Evolutionary conservation across 2,329 filamentous ascomycete genomes (phyloP).

Genomic region (Mycosphaerella arachidis): DNA sequence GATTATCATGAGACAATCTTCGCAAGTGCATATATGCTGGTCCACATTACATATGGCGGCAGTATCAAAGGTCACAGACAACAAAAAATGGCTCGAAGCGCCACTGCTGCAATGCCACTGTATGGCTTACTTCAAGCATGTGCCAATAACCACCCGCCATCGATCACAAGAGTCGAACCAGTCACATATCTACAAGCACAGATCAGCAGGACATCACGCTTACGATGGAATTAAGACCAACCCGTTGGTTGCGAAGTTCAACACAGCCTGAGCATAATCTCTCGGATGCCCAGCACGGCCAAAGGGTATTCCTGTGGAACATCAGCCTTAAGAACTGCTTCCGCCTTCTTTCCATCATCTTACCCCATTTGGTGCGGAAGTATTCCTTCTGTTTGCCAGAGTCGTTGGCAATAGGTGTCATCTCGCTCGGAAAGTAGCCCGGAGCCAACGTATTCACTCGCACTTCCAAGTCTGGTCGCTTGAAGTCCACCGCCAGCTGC

Average conservation of each 20-base stretch:
- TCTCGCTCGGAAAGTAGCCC: constrained; percentile 54
- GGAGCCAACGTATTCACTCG: constrained; percentile 55
- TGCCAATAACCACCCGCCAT: constrained; percentile 55
- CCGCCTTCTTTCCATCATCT: too few species aligned
- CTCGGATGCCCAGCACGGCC: constrained; percentile 37
- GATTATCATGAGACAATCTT: too few species aligned
- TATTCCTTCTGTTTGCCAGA: constrained; percentile 50
- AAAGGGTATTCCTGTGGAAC: constrained; percentile 31
- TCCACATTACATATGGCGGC: too few species aligned
- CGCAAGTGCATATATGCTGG: too few species aligned
- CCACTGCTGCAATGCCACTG: not conserved
- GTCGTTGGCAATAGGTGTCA: constrained; percentile 49
- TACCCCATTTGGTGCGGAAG: constrained; percentile 28
- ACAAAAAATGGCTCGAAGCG: too few species aligned
- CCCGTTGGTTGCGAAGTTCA: constrained; percentile 51
- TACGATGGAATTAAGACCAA: constrained; percentile 36
- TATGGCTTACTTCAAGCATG: constrained; percentile 18
- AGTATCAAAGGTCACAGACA: too few species aligned
- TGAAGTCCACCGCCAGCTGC: constrained; percentile 51
- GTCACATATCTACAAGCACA: constrained; percentile 49
- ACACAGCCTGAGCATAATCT: constrained; percentile 52
- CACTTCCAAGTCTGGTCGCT: constrained; percentile 48
- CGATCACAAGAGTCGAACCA: constrained; percentile 58
- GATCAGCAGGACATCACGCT: constrained; percentile 24
- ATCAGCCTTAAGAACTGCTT: too few species aligned